Evolutionary conservation across 208 protist genomes (phyloP).

Genomic region (Wallacemonas sp.): DNA sequence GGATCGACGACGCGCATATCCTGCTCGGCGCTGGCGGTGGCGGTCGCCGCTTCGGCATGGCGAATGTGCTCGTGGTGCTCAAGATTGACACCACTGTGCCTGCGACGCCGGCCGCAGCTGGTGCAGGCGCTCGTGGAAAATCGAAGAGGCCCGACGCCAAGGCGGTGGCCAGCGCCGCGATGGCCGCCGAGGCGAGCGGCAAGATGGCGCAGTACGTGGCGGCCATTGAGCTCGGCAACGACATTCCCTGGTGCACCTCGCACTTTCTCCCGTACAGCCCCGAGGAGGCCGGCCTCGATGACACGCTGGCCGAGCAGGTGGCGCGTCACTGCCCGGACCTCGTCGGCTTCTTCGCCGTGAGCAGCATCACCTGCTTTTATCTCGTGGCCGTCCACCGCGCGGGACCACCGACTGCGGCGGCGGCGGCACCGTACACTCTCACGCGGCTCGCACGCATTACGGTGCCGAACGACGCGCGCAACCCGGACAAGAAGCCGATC

Average conservation of each 20-base stretch:
- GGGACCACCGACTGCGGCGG: no score
- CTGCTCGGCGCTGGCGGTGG: constrained; percentile 81
- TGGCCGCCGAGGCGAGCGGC: background rate
- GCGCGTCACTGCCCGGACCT: constrained; percentile 28
- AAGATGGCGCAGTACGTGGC: constrained; percentile 53
- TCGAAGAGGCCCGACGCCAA: background rate
- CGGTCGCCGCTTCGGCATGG: constrained; percentile 84
- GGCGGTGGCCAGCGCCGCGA: background rate
- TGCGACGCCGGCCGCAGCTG: background rate
- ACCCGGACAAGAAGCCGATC: constrained; percentile 90
- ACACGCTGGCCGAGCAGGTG: constrained; percentile 19
- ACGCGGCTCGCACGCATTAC: constrained; percentile 49
- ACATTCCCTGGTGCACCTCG: constrained; percentile 86
- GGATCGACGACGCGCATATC: constrained; percentile 61
- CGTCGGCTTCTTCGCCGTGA: constrained; percentile 68
- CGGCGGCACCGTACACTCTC: constrained; percentile 29
- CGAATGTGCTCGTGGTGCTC: constrained; percentile 71
- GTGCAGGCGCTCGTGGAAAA: background rate
- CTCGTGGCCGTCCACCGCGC: constrained; percentile 49
- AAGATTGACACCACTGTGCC: constrained; percentile 21
- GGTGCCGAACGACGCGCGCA: constrained; percentile 58
- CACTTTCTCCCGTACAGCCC: constrained; percentile 50
- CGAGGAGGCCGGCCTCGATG: constrained; percentile 20
- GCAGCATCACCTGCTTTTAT: constrained; percentile 66
- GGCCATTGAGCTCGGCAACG: constrained; percentile 61